Evolutionary conservation across 2,329 filamentous ascomycete species (phyloP).

Genomic region (Teratosphaeria pseudoeucalypti): DNA sequence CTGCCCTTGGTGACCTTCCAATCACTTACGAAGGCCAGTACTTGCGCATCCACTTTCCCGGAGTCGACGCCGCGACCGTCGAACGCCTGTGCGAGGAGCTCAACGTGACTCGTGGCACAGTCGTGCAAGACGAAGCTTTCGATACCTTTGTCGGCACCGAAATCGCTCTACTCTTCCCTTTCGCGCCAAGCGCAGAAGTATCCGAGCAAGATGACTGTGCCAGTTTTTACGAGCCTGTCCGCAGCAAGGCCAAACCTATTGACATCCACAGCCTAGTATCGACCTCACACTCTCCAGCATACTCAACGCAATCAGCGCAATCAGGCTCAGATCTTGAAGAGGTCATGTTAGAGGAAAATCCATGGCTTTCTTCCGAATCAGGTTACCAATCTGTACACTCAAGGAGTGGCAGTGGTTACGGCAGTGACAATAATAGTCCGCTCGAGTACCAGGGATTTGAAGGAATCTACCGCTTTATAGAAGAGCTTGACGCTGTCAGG

Average conservation of each 20-base stretch:
- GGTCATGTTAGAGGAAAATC: conserved; percentile 30
- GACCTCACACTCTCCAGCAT: conserved; percentile 24
- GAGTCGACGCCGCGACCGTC: conserved; percentile 73
- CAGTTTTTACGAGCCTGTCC: conserved; percentile 34
- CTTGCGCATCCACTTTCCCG: conserved; percentile 78
- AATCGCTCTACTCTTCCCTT: conserved; percentile 75
- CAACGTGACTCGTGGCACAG: conserved; percentile 67
- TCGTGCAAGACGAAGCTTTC: conserved; percentile 71
- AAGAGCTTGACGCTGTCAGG: conserved; percentile 47
- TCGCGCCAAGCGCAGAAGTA: conserved; percentile 47
- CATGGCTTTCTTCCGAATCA: conserved; percentile 42
- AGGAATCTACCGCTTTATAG: conserved; percentile 56
- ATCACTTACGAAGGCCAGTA: conserved; percentile 60
- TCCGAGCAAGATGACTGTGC: conserved; percentile 22
- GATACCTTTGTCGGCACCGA: conserved; percentile 55
- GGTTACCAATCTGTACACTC: conserved; percentile 47
- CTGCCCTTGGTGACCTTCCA: conserved; percentile 71
- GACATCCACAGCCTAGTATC: conserved; percentile 51
- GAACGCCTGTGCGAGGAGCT: conserved; percentile 78
- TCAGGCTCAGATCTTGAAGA: conserved; percentile 16
- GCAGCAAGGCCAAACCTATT: conserved; percentile 28
- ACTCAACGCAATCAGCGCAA: conserved; percentile 26
- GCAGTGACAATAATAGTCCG: conserved; percentile 28
- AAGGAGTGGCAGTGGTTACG: conserved; percentile 35
- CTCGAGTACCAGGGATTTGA: conserved; percentile 54